Evolutionary conservation across 805 yeast genomes (phyloP).

Genomic region (Ogataea naganishii): DNA sequence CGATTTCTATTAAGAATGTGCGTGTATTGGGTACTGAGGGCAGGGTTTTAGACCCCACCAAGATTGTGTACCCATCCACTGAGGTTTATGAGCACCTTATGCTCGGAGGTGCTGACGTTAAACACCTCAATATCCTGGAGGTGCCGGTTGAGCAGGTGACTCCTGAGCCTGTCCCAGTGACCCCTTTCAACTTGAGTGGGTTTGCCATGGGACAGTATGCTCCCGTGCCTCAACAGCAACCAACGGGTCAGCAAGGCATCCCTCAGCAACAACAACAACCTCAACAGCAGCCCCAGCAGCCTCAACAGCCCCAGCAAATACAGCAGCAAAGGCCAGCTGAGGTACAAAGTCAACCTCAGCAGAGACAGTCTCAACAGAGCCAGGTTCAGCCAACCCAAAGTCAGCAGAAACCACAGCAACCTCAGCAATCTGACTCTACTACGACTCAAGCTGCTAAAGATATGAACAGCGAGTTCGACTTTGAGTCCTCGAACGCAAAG

Average conservation of each 20-base stretch:
- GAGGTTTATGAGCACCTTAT: conserved; percentile 68
- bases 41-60: conserved; percentile 58
- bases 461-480: conserved; percentile 63
- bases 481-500: conserved; percentile 64
- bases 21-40: conserved; percentile 91
- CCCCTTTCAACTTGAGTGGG: no score
- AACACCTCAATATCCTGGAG: conserved; percentile 80
- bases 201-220: no score
- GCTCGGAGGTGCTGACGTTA: conserved; percentile 87
- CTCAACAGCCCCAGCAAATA: conserved; percentile 14
- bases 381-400: conserved; percentile 6
- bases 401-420: conserved; percentile 5
- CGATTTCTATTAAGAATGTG: conserved; percentile 75
- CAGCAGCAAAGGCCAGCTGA: conserved; percentile 10
- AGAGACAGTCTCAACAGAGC: conserved; percentile 10
- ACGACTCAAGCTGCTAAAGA: conserved; percentile 18
- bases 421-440: conserved; percentile 3
- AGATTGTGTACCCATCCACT: conserved; percentile 64
- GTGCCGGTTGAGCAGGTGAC: conserved; percentile 54
- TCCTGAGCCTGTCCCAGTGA: conserved; percentile 36
- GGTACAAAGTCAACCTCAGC: no score
- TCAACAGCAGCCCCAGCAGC: conserved; percentile 10
- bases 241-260: conserved; percentile 6
- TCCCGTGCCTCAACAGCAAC: conserved; percentile 5
- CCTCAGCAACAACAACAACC: conserved; percentile 5